These are phyloP conservation scores for Penicillium sp. DNA, from an alignment of 2,329 filamentous ascomycete genomes.

Conservation along the genomic window DNA sequence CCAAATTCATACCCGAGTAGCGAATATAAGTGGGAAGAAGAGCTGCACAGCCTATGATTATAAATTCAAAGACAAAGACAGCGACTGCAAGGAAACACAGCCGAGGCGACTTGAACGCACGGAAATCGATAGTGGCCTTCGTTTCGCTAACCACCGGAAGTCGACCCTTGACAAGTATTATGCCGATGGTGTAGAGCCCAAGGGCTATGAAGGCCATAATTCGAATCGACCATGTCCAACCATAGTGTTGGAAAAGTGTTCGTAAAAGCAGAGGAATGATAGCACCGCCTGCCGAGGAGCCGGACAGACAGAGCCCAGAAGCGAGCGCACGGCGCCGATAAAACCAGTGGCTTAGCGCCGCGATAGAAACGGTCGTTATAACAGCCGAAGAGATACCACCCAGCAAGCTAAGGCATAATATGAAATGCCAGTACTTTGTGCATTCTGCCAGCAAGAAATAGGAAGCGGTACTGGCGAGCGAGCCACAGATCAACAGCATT, in stretches of 20 bases:
- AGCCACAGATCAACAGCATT: constrained; percentile 45
- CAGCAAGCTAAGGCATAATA: constrained; percentile 44
- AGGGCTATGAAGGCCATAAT: constrained; percentile 43
- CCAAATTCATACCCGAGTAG: constrained; percentile 41
- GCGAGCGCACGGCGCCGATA: constrained; percentile 41
- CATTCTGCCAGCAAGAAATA: constrained; percentile 55
- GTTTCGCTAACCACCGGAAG: constrained; percentile 33
- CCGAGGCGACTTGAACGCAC: constrained; percentile 46
- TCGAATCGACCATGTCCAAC: constrained; percentile 43
- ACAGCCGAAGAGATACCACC: constrained; percentile 41
- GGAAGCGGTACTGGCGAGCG: constrained; percentile 41
- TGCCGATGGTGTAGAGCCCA: constrained; percentile 36
- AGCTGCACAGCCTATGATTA: constrained; percentile 54
- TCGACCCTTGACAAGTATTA: constrained; percentile 39
- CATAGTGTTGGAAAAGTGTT: constrained; percentile 34
- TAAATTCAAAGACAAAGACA: constrained; percentile 54
- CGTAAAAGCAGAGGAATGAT: constrained; percentile 42
- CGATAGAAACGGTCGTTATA: constrained; percentile 42
- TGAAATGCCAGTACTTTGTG: constrained; percentile 54
- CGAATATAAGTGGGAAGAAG: constrained; percentile 52
- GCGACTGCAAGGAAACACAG: constrained; percentile 49
- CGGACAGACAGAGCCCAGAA: constrained; percentile 46
- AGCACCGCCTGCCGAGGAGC: constrained; percentile 43
- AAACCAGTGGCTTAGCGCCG: constrained; percentile 49
- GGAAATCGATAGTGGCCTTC: constrained; percentile 44